A percentile compares a stretch with the other conserved stretches of the same genome.
These are phyloP conservation scores for Hibiscus syriacus DNA, from an alignment of 345 rosid genomes.

Conservation along the genomic window DNA sequence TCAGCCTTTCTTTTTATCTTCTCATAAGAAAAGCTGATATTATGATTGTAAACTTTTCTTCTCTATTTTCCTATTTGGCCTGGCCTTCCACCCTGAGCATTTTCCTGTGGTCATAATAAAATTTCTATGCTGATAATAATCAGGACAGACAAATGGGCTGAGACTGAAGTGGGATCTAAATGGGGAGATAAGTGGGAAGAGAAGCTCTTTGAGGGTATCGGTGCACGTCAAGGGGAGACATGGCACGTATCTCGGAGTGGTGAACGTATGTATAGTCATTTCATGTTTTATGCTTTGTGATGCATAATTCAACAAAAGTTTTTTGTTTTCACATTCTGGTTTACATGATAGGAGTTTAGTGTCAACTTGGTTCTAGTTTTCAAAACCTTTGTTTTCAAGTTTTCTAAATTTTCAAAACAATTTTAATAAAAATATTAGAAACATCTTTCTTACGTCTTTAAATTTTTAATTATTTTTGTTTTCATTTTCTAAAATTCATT, in stretches of 20 bases:
- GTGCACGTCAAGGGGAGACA: slow-evolving; percentile 98
- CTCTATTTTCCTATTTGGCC: neutral
- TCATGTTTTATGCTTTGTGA: neutral
- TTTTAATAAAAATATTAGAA: too few relatives aligned
- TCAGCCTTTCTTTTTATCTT: neutral
- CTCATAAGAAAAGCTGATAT: neutral
- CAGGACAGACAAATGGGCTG: slow-evolving; percentile 99
- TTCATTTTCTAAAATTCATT: too few relatives aligned
- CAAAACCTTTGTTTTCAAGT: too few relatives aligned
- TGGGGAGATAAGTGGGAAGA: slow-evolving; percentile 99
- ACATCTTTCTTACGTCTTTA: too few relatives aligned
- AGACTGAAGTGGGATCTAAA: slow-evolving; percentile 91
- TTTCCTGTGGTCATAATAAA: neutral
- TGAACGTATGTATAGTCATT: slow-evolving; percentile 49
- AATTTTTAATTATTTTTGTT: too few relatives aligned
- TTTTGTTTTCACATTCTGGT: too few relatives aligned
- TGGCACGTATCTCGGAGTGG: slow-evolving; percentile 88
- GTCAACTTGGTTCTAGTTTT: too few relatives aligned
- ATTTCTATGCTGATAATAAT: neutral
- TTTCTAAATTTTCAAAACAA: too few relatives aligned
- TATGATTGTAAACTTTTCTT: neutral
- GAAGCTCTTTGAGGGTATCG: slow-evolving; percentile 84
- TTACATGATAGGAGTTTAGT: too few relatives aligned
- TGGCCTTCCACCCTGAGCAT: neutral
- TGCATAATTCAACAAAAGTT: neutral